Percentiles rank a stretch among this genome's conserved stretches.
phyloP scores from a whole-genome alignment of 1,284 basidiomycete species.

The Boletus semigastroideus region DNA sequence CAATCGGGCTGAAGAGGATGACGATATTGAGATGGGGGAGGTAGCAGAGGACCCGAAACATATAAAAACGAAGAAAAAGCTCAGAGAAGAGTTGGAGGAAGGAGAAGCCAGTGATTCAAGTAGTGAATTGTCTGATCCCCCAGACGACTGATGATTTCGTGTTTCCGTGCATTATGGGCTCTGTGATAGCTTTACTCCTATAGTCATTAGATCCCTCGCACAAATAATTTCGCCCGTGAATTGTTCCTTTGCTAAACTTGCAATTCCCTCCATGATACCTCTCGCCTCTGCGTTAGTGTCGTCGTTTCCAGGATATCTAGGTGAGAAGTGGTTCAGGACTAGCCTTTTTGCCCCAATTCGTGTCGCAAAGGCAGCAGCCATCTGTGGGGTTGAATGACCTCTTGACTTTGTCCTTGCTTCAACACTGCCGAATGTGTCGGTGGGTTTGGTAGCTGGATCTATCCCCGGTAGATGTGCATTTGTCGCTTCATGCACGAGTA shows the following conservation, averaged over 20 bases:
- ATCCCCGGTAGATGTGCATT: conserved; percentile 83
- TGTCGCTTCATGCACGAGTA: conserved; percentile 87
- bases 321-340: conserved; percentile 85
- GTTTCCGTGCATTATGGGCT: conserved; percentile 9
- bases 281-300: conserved; percentile 48
- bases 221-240: conserved; percentile 60
- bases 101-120: conserved; percentile 79
- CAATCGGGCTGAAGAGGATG: conserved; percentile 41
- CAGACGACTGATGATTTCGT: conserved; percentile 35
- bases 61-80: conserved; percentile 49
- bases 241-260: conserved; percentile 49
- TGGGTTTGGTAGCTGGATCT: conserved; percentile 54
- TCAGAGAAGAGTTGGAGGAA: conserved; percentile 74
- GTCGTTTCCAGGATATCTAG: conserved; percentile 59
- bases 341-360: conserved; percentile 64
- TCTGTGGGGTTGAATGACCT: conserved; percentile 91
- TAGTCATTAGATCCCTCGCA: conserved; percentile 70
- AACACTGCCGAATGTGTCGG: conserved; percentile 62
- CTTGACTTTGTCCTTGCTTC: conserved; percentile 69
- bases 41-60: conserved; percentile 65
- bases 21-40: conserved; percentile 87
- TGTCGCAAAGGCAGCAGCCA: conserved; percentile 84
- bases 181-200: conserved; percentile 48
- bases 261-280: conserved; percentile 61
- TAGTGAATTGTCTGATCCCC: conserved; percentile 72